Base-by-base conservation (phyloP, 495 filamentous ascomycete species). In the Neurospora terricola region DNA sequence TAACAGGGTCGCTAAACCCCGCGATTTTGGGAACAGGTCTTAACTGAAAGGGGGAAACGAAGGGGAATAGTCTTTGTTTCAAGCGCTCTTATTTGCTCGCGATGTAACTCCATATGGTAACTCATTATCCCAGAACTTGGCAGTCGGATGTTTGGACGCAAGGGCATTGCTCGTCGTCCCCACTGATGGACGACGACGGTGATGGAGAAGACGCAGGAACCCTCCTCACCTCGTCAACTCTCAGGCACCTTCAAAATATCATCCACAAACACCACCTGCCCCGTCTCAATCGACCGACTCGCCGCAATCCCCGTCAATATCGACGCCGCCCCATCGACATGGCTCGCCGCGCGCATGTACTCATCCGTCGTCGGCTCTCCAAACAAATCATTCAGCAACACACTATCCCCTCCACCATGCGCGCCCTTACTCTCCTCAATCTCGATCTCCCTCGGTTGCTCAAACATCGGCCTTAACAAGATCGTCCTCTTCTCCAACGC, bases 301-400 rank as follows among this genome's bases (percentile, higher is more conserved):
- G 87, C 87, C 36, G 86, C 87, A 74, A 90, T 87, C 0, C 87
- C 88, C 0, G 86, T 88, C 73, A 88, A 42, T 59, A 90, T 88
- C 6, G 86, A 87, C 74, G 83, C 79, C 0, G 86, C 87, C 4
- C 87, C 88, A 72, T 90, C 86, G 11, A 88, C 74, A 77, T 88
- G 86, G 70, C 81, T 82, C 36, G 83, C 84, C 3, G 81, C 83
- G 2, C 82, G 75, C 78, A 81, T 81, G 72, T 82, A 83, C 78
- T 83, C 80, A 66, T 85, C 83, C 27, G 79, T 75, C 11, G 78
- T 77, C 4, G 79, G 79, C 77, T 82, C 81, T 9, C 83, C 82
- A 72, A 86, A 85, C 62, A 85, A 70, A 48, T 86, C 84, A 69
- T 83, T 81, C 70, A 86, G 70, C 72, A 86, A 69, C 59, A 86